Percentiles rank a stretch among this genome's conserved stretches.
These are phyloP conservation scores for Clitopilus passeckerianus DNA, from an alignment of 768 basidiomycete species.

Conservation along the genomic window DNA sequence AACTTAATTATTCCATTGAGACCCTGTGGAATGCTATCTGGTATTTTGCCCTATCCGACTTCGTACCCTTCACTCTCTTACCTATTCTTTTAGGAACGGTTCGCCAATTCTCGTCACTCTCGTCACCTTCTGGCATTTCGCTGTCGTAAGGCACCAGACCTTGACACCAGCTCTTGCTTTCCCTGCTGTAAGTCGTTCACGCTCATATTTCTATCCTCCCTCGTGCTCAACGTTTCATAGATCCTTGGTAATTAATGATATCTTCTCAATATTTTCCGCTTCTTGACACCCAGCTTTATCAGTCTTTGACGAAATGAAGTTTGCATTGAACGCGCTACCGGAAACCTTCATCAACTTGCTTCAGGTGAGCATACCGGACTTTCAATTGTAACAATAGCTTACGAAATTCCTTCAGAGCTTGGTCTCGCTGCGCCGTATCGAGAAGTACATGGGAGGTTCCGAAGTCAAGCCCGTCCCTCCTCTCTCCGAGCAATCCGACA, in stretches of 20 bases:
- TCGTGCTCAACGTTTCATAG: slow-evolving; percentile 36
- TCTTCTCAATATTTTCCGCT: background rate
- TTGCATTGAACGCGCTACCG: slow-evolving; percentile 81
- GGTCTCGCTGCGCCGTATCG: slow-evolving; percentile 86
- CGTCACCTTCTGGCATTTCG: slow-evolving; percentile 65
- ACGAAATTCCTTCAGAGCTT: slow-evolving; percentile 40
- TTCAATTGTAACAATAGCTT: slow-evolving; percentile 1
- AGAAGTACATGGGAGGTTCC: slow-evolving; percentile 75
- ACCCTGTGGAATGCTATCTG: slow-evolving; percentile 23
- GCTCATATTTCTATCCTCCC: slow-evolving; percentile 12
- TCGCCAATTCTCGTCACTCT: slow-evolving; percentile 58
- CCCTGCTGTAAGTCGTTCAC: slow-evolving; percentile 47
- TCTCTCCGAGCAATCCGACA: slow-evolving; percentile 48
- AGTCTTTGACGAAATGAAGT: slow-evolving; percentile 89
- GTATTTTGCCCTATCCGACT: background rate
- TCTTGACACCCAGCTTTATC: background rate
- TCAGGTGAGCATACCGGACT: slow-evolving; percentile 40
- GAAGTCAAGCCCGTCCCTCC: slow-evolving; percentile 68
- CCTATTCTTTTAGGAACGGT: slow-evolving; percentile 57
- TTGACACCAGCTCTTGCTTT: slow-evolving; percentile 86
- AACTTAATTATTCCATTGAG: slow-evolving; percentile 84
- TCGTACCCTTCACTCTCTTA: slow-evolving; percentile 26
- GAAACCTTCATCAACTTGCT: slow-evolving; percentile 90
- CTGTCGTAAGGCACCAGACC: slow-evolving; percentile 61
- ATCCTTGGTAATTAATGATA: slow-evolving; percentile 24